Evolutionary conservation across 139 green algal genomes (phyloP).

Genomic region (Asterochloris erici): DNA sequence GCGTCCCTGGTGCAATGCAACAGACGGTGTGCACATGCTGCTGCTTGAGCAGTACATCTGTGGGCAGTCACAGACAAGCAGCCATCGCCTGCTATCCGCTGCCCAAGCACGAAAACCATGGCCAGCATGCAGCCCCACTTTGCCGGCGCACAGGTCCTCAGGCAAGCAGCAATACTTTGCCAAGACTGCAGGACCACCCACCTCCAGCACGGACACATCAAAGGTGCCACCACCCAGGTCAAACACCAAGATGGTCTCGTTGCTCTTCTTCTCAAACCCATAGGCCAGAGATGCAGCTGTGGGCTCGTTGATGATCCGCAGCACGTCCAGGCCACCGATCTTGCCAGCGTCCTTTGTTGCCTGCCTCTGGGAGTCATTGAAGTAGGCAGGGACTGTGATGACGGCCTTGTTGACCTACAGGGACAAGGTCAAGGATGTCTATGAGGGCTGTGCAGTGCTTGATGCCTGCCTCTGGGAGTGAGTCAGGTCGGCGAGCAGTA

Average conservation of each 20-base stretch:
- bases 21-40: too few relatives aligned
- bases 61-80: too few relatives aligned
- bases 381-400: slow-evolving; percentile 99
- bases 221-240: slow-evolving; percentile 99
- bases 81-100: too few relatives aligned
- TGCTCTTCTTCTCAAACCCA: slow-evolving; percentile 95
- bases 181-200: slow-evolving; percentile 20
- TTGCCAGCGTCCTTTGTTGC: slow-evolving; percentile 88
- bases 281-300: slow-evolving; percentile 98
- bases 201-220: slow-evolving; percentile 94
- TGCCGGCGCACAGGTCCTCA: neutral
- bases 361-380: slow-evolving; percentile 98
- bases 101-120: neutral
- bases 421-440: too few relatives aligned
- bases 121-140: too few relatives aligned
- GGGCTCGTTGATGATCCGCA: slow-evolving; percentile 99
- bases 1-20: too few relatives aligned
- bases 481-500: too few relatives aligned
- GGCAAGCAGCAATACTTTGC: neutral
- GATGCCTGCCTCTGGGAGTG: too few relatives aligned
- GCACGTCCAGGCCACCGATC: slow-evolving; percentile 96
- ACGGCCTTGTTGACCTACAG: slow-evolving; percentile 87
- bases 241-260: slow-evolving; percentile 99
- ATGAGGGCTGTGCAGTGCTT: too few relatives aligned
- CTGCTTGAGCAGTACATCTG: too few relatives aligned